Percentiles rank a stretch among this genome's conserved stretches.
These are phyloP conservation scores for Penicillium italicum DNA, from an alignment of 2,329 filamentous ascomycete genomes.

Conservation along the genomic window DNA sequence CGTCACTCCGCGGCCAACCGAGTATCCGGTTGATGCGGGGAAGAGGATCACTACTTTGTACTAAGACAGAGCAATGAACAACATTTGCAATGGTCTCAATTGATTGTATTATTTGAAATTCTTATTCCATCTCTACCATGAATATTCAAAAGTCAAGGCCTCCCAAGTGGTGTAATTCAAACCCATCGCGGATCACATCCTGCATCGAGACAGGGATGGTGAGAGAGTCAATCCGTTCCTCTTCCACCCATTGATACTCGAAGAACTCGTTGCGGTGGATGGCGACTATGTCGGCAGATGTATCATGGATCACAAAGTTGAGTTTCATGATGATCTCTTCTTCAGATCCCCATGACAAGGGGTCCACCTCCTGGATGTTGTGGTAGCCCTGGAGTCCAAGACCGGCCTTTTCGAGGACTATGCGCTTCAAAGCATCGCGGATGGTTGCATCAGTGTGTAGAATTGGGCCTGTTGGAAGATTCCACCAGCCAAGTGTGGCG, in stretches of 20 bases:
- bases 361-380: background rate
- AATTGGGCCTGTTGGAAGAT: background rate
- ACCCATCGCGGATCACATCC: background rate
- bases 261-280: background rate
- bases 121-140: background rate
- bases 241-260: background rate
- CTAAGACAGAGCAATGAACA: background rate
- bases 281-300: background rate
- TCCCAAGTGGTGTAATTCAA: background rate
- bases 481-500: background rate
- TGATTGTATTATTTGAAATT: background rate
- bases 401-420: background rate
- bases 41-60: background rate
- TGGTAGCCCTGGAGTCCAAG: background rate
- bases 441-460: background rate
- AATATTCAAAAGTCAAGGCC: background rate
- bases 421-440: background rate
- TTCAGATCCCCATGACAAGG: background rate
- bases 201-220: background rate
- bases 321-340: background rate
- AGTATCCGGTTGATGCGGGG: constrained; percentile 3
- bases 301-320: background rate
- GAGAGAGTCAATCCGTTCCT: background rate
- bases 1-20: constrained; percentile 13
- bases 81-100: background rate